phyloP scores from a whole-genome alignment of 2,329 filamentous ascomycete genomes.

The Aspergillus sojae region DNA sequence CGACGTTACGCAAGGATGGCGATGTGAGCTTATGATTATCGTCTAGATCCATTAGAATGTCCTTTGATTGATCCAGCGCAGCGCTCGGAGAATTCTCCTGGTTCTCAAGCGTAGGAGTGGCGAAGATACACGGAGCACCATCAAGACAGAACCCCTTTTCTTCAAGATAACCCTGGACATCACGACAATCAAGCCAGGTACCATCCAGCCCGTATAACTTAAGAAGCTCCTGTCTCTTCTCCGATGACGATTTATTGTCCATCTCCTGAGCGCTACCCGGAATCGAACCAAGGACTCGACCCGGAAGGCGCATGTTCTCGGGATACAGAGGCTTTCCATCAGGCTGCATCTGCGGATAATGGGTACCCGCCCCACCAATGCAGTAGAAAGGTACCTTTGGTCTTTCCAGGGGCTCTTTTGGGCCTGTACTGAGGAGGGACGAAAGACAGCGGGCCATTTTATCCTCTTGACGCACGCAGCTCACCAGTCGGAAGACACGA shows the following conservation, averaged over 20 bases:
- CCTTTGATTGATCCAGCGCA: background rate
- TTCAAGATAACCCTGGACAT: slow-evolving; percentile 24
- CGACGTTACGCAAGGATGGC: background rate
- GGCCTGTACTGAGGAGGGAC: slow-evolving; percentile 39
- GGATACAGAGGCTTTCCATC: slow-evolving; percentile 38
- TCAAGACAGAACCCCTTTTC: slow-evolving; percentile 11
- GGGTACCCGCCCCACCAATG: slow-evolving; percentile 69
- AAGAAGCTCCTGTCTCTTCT: slow-evolving; percentile 8
- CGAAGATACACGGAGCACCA: background rate
- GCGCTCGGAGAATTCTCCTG: background rate
- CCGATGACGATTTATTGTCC: background rate
- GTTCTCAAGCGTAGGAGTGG: background rate
- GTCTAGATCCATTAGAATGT: background rate
- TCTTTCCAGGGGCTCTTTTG: slow-evolving; percentile 56
- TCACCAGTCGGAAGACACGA: slow-evolving; percentile 69
- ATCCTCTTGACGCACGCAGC: slow-evolving; percentile 56
- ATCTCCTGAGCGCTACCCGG: background rate
- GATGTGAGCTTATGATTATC: background rate
- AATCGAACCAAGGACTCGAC: slow-evolving; percentile 19
- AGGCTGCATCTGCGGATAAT: slow-evolving; percentile 53
- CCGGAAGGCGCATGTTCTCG: slow-evolving; percentile 27
- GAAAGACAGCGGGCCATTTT: slow-evolving; percentile 44
- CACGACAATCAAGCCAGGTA: slow-evolving; percentile 25
- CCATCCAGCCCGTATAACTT: slow-evolving; percentile 22
- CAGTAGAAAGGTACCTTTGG: slow-evolving; percentile 65